Conservation (phyloP, 2,329 filamentous ascomycete genomes). For the Aspergillus sojae region DNA sequence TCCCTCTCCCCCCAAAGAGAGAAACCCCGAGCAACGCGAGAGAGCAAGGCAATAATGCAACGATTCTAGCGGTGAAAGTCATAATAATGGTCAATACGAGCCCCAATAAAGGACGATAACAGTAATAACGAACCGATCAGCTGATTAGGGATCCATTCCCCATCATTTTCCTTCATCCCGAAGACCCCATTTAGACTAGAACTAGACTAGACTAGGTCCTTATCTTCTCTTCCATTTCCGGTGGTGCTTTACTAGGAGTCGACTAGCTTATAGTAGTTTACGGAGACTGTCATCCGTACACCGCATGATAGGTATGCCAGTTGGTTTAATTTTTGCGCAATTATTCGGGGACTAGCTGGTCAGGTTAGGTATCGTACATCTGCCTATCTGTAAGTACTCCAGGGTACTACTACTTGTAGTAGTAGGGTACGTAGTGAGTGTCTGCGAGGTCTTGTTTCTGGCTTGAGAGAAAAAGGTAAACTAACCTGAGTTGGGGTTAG, state of each 20-base stretch:
- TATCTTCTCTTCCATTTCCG: not conserved
- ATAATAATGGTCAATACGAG: not conserved
- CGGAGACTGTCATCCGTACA: not conserved
- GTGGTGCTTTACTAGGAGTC: not conserved
- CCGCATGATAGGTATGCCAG: not conserved
- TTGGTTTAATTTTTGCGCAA: not conserved
- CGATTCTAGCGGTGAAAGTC: not conserved
- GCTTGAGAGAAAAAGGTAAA: not conserved
- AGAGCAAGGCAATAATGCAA: not conserved
- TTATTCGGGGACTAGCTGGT: not conserved
- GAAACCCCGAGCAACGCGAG: not conserved
- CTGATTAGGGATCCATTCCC: not conserved
- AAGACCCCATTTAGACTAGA: not conserved
- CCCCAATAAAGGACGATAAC: not conserved
- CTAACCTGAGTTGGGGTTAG: not conserved
- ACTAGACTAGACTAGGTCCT: not conserved
- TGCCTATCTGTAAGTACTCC: not conserved
- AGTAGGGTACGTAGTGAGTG: too few species aligned
- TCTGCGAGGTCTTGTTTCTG: not conserved
- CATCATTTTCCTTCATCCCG: not conserved
- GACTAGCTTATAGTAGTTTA: slow-evolving; percentile 2
- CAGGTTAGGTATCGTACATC: not conserved
- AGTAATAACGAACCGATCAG: not conserved
- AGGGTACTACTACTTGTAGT: not conserved
- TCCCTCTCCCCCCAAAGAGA: not conserved